These are phyloP conservation scores for Ogataea methanolica DNA, from an alignment of 805 yeast species.

Conservation along the genomic window DNA sequence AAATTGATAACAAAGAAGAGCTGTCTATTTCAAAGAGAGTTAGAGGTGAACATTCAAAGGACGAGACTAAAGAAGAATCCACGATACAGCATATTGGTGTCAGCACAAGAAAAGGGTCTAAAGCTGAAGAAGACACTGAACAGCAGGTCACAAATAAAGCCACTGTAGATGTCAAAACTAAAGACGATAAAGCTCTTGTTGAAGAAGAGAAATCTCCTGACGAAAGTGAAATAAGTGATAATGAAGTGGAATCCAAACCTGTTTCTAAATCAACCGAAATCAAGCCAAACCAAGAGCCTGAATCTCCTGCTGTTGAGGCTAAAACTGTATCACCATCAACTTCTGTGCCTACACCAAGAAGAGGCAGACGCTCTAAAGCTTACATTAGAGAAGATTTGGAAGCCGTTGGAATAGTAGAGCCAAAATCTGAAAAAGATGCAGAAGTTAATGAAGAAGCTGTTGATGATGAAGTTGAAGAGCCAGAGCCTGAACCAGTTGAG, in stretches of 20 bases:
- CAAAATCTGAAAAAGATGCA: background rate
- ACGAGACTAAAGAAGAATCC: background rate
- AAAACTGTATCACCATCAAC: background rate
- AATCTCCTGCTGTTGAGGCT: background rate
- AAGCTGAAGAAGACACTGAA: background rate
- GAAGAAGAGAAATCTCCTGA: conserved; percentile 1
- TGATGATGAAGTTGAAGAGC: conserved; percentile 1
- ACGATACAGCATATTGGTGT: too few relatives aligned
- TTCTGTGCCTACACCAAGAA: conserved; percentile 2
- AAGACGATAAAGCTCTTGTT: background rate
- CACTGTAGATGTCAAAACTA: background rate
- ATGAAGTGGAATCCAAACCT: conserved; percentile 4
- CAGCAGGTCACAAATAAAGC: background rate
- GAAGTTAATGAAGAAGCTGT: background rate
- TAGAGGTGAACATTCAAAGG: conserved; percentile 1
- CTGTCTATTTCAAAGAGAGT: background rate
- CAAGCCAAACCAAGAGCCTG: background rate
- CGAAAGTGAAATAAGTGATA: conserved; percentile 2
- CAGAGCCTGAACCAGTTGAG: background rate
- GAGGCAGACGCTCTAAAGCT: conserved; percentile 1
- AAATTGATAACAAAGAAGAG: background rate
- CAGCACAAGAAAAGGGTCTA: background rate
- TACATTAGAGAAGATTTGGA: conserved; percentile 1
- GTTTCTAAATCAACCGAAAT: background rate
- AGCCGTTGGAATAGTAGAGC: background rate